These are phyloP conservation scores for Ophidiomyces ophidiicola DNA, from an alignment of 2,329 filamentous ascomycete species.

Conservation along the genomic window DNA sequence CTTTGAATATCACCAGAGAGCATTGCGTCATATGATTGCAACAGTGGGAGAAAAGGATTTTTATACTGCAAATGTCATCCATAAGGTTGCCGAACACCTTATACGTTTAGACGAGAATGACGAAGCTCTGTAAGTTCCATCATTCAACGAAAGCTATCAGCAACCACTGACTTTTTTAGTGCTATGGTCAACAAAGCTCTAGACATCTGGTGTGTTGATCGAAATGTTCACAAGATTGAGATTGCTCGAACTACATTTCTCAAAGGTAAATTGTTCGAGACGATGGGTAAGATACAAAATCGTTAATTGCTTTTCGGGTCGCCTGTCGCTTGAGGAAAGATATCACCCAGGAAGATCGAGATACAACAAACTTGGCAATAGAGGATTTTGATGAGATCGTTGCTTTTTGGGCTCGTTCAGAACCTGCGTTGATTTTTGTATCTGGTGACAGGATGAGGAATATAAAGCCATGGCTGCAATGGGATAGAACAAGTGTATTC, in stretches of 20 bases:
- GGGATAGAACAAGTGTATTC: no score
- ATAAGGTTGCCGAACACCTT: slow-evolving; percentile 21
- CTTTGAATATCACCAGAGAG: slow-evolving; percentile 17
- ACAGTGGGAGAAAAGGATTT: slow-evolving; percentile 21
- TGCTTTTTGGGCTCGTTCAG: slow-evolving; percentile 15
- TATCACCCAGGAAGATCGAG: slow-evolving; percentile 16
- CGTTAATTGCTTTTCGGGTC: slow-evolving; percentile 15
- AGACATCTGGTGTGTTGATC: slow-evolving; percentile 15
- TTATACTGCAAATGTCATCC: slow-evolving; percentile 17
- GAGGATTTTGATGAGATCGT: slow-evolving; percentile 19
- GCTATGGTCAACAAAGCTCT: slow-evolving; percentile 16
- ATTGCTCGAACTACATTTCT: slow-evolving; percentile 19
- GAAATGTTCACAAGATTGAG: slow-evolving; percentile 16
- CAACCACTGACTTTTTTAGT: slow-evolving; percentile 7
- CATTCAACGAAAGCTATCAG: no score
- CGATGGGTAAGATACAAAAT: slow-evolving; percentile 15
- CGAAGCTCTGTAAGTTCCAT: slow-evolving; percentile 11
- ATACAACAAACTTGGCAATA: slow-evolving; percentile 14
- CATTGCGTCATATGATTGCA: slow-evolving; percentile 16
- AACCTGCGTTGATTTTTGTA: no score
- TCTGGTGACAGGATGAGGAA: no score
- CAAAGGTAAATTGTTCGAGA: slow-evolving; percentile 15
- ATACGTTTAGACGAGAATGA: slow-evolving; percentile 10
- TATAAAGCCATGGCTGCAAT: no score
- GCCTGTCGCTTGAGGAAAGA: slow-evolving; percentile 18